These are phyloP conservation scores for Mycena venus DNA, from an alignment of 768 basidiomycete genomes.

Conservation along the genomic window DNA sequence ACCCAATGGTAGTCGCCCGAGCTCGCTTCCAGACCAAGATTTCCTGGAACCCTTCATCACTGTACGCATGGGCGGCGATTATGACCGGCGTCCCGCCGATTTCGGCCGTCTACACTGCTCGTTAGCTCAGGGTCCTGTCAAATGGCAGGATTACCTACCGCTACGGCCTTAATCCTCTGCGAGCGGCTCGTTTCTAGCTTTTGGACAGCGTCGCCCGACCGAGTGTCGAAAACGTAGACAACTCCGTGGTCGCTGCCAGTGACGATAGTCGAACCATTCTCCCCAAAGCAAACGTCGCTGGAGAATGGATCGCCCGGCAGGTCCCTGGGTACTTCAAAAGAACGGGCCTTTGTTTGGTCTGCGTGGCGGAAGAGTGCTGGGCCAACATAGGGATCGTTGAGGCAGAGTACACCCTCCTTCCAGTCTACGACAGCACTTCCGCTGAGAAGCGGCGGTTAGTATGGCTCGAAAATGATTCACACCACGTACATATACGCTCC, in stretches of 20 bases:
- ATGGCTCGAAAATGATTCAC: neutral
- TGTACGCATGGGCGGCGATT: too few species aligned
- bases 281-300: neutral
- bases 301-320: neutral
- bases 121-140: too few species aligned
- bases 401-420: neutral
- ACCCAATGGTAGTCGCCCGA: too few species aligned
- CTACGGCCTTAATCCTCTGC: too few species aligned
- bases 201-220: neutral
- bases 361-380: neutral
- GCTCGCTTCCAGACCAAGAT: too few species aligned
- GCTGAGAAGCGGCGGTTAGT: neutral
- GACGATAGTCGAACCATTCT: neutral
- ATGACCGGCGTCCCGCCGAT: too few species aligned
- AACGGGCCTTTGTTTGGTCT: neutral
- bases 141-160: too few species aligned
- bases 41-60: too few species aligned
- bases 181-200: too few species aligned
- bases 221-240: neutral
- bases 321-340: neutral
- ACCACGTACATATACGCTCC: neutral
- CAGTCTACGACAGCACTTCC: neutral
- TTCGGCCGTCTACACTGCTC: too few species aligned
- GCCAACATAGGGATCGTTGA: neutral
- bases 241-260: neutral